These are phyloP conservation scores for Mycena haematopus DNA, from an alignment of 768 basidiomycete species.

Conservation along the genomic window DNA sequence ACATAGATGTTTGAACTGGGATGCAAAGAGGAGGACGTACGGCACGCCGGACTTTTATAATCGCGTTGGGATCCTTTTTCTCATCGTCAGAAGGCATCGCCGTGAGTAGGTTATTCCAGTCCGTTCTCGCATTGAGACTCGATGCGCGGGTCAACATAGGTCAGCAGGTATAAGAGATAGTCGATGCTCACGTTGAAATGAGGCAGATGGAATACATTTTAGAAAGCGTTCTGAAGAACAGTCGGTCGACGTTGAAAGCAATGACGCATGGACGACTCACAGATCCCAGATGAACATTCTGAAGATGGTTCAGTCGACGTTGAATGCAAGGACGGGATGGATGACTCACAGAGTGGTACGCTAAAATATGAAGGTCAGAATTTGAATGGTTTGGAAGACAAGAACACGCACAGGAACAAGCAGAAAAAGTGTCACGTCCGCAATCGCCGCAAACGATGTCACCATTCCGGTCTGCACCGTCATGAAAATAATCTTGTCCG, in stretches of 20 bases:
- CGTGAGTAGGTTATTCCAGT: slow-evolving; percentile 27
- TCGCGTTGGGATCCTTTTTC: slow-evolving; percentile 11
- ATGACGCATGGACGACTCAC: too few species aligned
- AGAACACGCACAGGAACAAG: slow-evolving; percentile 11
- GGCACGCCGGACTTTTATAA: slow-evolving; percentile 22
- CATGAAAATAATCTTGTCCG: slow-evolving; percentile 29
- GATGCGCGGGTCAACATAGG: not conserved
- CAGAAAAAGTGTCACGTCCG: slow-evolving; percentile 23
- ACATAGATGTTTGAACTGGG: not conserved
- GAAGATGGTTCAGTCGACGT: too few species aligned
- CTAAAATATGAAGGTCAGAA: not conserved
- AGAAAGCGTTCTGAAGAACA: slow-evolving; percentile 4
- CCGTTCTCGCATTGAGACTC: slow-evolving; percentile 24
- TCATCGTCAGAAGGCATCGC: not conserved
- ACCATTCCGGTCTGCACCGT: slow-evolving; percentile 29
- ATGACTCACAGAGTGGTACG: slow-evolving; percentile 14
- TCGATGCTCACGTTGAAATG: slow-evolving; percentile 19
- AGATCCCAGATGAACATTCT: too few species aligned
- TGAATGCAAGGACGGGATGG: too few species aligned
- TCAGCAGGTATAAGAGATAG: not conserved
- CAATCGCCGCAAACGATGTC: slow-evolving; percentile 26
- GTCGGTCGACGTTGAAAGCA: not conserved
- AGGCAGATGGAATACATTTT: slow-evolving; percentile 28
- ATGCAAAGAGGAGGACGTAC: slow-evolving; percentile 11
- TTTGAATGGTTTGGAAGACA: not conserved